These are phyloP conservation scores for Ophiostoma montium DNA, from an alignment of 2,329 filamentous ascomycete genomes.

Conservation along the genomic window DNA sequence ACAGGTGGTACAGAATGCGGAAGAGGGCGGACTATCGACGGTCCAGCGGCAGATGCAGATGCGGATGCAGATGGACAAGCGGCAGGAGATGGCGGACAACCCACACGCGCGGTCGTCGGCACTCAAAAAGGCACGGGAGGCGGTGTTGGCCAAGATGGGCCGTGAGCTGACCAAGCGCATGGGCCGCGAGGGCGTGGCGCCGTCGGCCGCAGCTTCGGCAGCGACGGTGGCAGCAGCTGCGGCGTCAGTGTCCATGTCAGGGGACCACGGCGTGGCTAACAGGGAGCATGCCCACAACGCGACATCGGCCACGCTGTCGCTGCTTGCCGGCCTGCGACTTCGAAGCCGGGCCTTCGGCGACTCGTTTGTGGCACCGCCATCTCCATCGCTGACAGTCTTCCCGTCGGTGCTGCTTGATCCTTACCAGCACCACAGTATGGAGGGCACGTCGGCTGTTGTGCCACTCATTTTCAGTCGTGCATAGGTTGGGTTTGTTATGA, in stretches of 20 bases:
- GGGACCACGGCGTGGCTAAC: slow-evolving; percentile 4
- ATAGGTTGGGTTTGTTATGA: background rate
- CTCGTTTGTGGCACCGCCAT: background rate
- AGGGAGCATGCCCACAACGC: background rate
- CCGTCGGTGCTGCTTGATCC: slow-evolving; percentile 4
- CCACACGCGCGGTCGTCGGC: slow-evolving; percentile 38
- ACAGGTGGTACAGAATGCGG: background rate
- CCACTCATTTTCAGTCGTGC: background rate
- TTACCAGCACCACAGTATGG: slow-evolving; percentile 26
- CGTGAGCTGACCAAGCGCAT: slow-evolving; percentile 29
- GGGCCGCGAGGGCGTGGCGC: slow-evolving; percentile 10
- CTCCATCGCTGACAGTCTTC: background rate
- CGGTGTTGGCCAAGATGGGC: slow-evolving; percentile 44
- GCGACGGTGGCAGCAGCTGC: slow-evolving; percentile 7
- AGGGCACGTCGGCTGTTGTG: slow-evolving; percentile 28
- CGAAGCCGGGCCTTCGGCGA: slow-evolving; percentile 28
- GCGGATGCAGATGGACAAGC: slow-evolving; percentile 36
- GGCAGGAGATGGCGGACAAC: slow-evolving; percentile 32
- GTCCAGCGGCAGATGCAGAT: slow-evolving; percentile 41
- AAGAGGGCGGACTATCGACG: slow-evolving; percentile 35
- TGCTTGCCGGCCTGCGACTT: slow-evolving; percentile 24
- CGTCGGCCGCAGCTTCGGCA: slow-evolving; percentile 1
- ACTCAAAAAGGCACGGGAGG: slow-evolving; percentile 44
- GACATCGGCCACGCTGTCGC: slow-evolving; percentile 18
- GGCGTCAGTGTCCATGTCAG: slow-evolving; percentile 14